Conservation (phyloP, 2,329 filamentous ascomycete species). For the Calonectria leucothoes region DNA sequence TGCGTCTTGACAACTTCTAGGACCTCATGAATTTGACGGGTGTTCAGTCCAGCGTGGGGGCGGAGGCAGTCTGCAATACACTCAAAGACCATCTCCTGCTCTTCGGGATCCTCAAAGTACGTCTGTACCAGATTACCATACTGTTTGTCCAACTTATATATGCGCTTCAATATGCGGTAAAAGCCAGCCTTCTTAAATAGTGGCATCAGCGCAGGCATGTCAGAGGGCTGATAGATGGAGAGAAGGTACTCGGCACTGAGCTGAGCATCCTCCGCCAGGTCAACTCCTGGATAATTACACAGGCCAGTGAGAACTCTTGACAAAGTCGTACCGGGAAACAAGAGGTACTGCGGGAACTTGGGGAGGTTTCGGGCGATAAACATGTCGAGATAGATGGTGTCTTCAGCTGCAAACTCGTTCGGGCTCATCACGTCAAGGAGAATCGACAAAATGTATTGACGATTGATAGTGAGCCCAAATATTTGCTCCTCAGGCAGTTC, state of each 20-base stretch:
- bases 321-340: slow-evolving; percentile 87
- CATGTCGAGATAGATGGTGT: slow-evolving; percentile 97
- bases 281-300: slow-evolving; percentile 83
- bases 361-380: slow-evolving; percentile 96
- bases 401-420: slow-evolving; percentile 78
- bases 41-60: slow-evolving; percentile 69
- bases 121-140: slow-evolving; percentile 82
- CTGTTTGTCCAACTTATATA: slow-evolving; percentile 83
- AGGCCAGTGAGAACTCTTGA: slow-evolving; percentile 84
- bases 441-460: slow-evolving; percentile 93
- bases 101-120: slow-evolving; percentile 87
- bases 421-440: slow-evolving; percentile 90
- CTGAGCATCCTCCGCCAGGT: slow-evolving; percentile 92
- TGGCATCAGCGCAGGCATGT: slow-evolving; percentile 80
- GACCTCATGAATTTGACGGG: slow-evolving; percentile 80
- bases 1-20: slow-evolving; percentile 74
- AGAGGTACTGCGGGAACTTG: slow-evolving; percentile 95
- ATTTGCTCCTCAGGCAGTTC: slow-evolving; percentile 74
- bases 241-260: slow-evolving; percentile 96
- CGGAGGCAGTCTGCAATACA: slow-evolving; percentile 82
- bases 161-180: slow-evolving; percentile 90
- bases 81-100: slow-evolving; percentile 80
- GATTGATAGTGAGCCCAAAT: slow-evolving; percentile 79
- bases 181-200: slow-evolving; percentile 85
- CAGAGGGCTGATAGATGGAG: slow-evolving; percentile 91